Conservation (phyloP, 1,284 basidiomycete genomes). For the Ustilago tritici region DNA sequence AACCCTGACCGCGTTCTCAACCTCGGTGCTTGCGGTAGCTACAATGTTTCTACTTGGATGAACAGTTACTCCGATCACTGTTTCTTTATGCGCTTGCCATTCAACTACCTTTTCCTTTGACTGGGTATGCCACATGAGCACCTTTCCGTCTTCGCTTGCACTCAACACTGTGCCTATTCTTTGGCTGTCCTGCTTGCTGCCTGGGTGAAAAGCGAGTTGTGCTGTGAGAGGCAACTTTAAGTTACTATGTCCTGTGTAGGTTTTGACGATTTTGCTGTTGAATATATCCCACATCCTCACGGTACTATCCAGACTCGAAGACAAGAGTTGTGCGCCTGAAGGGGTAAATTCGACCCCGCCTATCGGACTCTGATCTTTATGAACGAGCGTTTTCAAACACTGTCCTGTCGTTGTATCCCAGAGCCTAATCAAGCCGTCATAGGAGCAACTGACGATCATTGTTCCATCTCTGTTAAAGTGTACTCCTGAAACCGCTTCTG, state of each 20-base stretch:
- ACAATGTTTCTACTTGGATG: constrained; percentile 57
- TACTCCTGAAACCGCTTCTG: constrained; percentile 93
- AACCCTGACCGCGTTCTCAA: constrained; percentile 55
- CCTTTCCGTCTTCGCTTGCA: constrained; percentile 88
- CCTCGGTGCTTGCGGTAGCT: constrained; percentile 57
- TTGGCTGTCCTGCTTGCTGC: no score
- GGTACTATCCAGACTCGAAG: constrained; percentile 89
- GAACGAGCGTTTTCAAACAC: constrained; percentile 94
- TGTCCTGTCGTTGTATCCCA: constrained; percentile 98
- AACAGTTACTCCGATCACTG: constrained; percentile 36
- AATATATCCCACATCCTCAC: constrained; percentile 94
- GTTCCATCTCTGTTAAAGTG: constrained; percentile 94
- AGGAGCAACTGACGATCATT: constrained; percentile 89
- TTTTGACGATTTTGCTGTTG: constrained; percentile 91
- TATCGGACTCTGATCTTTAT: constrained; percentile 93
- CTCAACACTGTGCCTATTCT: constrained; percentile 74
- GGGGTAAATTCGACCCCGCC: constrained; percentile 90
- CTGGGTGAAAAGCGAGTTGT: constrained; percentile 25
- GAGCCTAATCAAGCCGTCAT: constrained; percentile 86
- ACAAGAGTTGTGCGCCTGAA: constrained; percentile 87
- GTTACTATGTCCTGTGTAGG: constrained; percentile 85
- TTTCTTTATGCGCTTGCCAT: constrained; percentile 80
- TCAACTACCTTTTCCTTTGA: constrained; percentile 80
- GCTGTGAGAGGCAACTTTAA: constrained; percentile 76
- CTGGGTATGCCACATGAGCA: constrained; percentile 92